phyloP scores from a whole-genome alignment of 768 basidiomycete genomes.

The Trametes elegans region DNA sequence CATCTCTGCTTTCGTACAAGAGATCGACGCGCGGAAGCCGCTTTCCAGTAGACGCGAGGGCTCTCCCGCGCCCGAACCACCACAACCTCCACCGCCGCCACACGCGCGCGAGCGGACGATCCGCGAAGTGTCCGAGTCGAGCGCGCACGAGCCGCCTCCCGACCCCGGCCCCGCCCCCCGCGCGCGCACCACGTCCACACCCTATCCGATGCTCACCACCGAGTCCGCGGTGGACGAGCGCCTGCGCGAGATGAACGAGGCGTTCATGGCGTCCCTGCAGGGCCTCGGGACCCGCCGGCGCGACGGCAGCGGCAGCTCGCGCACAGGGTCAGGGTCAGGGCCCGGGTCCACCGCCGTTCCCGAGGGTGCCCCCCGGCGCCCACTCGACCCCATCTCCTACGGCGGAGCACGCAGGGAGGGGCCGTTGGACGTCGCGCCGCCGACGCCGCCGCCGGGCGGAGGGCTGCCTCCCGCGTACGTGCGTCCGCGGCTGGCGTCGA shows the following conservation, averaged over 20 bases:
- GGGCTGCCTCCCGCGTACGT: conserved; percentile 20
- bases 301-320: conserved; percentile 20
- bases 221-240: conserved; percentile 65
- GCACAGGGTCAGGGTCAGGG: no score
- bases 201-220: conserved; percentile 60
- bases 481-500: conserved; percentile 31
- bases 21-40: conserved; percentile 71
- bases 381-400: conserved; percentile 3
- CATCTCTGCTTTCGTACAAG: conserved; percentile 73
- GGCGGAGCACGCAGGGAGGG: not conserved
- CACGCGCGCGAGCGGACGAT: conserved; percentile 8
- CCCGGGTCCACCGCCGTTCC: not conserved
- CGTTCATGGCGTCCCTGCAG: conserved; percentile 62
- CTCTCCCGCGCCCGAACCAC: conserved; percentile 9
- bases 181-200: conserved; percentile 25
- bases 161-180: conserved; percentile 1
- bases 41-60: conserved; percentile 33
- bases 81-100: not conserved
- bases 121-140: conserved; percentile 10
- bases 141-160: conserved; percentile 6
- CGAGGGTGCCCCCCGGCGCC: not conserved
- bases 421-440: conserved; percentile 1
- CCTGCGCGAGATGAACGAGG: conserved; percentile 63
- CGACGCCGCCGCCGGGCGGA: not conserved
- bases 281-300: conserved; percentile 44